Base-by-base conservation (phyloP, 108 stramenopile genomes). In the Fragilariopsis cylindrus region DNA sequence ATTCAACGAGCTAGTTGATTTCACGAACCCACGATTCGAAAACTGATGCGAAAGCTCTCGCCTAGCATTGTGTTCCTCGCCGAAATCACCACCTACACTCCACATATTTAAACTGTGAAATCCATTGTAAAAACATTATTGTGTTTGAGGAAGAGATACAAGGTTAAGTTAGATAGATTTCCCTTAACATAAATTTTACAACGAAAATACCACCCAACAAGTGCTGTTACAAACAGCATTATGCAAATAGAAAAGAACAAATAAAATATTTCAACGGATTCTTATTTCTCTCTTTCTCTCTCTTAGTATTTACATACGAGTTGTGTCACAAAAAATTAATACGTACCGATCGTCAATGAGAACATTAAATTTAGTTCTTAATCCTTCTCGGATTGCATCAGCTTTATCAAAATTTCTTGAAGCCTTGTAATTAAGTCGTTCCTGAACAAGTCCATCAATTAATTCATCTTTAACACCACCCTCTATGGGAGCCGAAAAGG, bases 341-440 rank as follows among this genome's bases (percentile, higher is more conserved):
- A 63, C 62, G 43, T 40, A 63, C 62, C 66, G 65, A 68, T 88
- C 85, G 65, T 89, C 85, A 55, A 91, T 77, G 8, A 62, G 81
- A 39, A 88, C 77, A 42, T 68, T 48, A 68, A 78, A 91, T 48
- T 58, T 68, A 15, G 77, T 54, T 18, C 66, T 41, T 57, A 91
- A 65, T 18, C 81, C 77, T 42, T 85, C 83, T 15, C 87, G 77
- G 64, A 88, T 86, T 11, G 63, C 68, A 79, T 92, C 91, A 5
- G 88, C 91, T 13, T 45, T 48, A 11, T 81, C 78, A 58, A 75
- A 92, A 48, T 89, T 77, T 15, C 85, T 57, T 6, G 58, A 55
- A 43, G 54, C 46, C 66, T 87, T 86, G 47, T 74, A 83, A 12
- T 55, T 57, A 3, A 65, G 21, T 4, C 89, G 57, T 57, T 79